phyloP scores from a whole-genome alignment of 2,329 filamentous ascomycete species.

The Fusarium continuum region DNA sequence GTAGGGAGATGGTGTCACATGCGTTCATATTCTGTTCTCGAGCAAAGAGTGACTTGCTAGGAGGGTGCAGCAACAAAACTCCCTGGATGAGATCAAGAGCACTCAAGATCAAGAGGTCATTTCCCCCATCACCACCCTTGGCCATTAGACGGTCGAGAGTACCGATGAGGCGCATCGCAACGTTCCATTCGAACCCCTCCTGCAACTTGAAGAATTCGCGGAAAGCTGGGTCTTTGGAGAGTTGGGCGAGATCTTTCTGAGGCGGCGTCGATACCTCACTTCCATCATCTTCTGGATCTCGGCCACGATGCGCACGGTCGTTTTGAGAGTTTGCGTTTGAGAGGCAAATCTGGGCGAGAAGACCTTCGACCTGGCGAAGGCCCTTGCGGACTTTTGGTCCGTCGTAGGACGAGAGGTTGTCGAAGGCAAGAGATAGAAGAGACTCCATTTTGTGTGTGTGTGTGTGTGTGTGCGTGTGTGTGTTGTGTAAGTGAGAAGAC shows the following conservation, averaged over 20 bases:
- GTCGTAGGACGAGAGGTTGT: constrained; percentile 94
- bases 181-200: constrained; percentile 98
- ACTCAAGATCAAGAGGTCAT: constrained; percentile 87
- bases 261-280: constrained; percentile 55
- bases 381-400: constrained; percentile 91
- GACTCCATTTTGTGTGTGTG: constrained; percentile 75
- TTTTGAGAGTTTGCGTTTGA: constrained; percentile 62
- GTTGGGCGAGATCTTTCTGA: constrained; percentile 71
- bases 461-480: not conserved
- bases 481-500: constrained; percentile 2
- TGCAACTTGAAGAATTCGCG: constrained; percentile 96
- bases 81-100: constrained; percentile 92
- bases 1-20: constrained; percentile 43
- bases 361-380: constrained; percentile 89
- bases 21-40: constrained; percentile 96
- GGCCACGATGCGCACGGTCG: constrained; percentile 29
- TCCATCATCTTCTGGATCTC: constrained; percentile 46
- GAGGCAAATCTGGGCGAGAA: constrained; percentile 94
- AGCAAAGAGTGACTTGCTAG: constrained; percentile 85
- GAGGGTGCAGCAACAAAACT: constrained; percentile 85
- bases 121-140: constrained; percentile 81
- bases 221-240: constrained; percentile 87
- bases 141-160: constrained; percentile 88
- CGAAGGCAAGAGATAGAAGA: constrained; percentile 90
- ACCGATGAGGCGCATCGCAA: constrained; percentile 83